phyloP scores from a whole-genome alignment of 2,329 filamentous ascomycete species.

The Epichloe gansuensis region DNA sequence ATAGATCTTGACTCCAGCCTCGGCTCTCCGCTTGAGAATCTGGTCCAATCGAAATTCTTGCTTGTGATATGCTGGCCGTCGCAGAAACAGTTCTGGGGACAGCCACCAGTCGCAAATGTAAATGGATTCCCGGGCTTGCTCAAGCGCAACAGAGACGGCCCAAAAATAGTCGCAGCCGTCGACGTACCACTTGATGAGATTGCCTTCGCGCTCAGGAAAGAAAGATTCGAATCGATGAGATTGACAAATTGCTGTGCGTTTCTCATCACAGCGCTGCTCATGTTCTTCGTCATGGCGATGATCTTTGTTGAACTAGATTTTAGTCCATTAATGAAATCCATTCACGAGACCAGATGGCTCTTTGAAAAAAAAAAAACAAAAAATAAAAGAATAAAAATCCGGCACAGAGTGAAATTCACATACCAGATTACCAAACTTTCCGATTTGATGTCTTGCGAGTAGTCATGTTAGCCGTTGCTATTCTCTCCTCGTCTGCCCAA shows the following conservation, averaged over 20 bases:
- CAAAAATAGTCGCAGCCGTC: slow-evolving; percentile 93
- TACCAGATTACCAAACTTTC: slow-evolving; percentile 51
- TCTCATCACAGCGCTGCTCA: slow-evolving; percentile 70
- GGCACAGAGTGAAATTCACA: slow-evolving; percentile 9
- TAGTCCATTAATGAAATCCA: background rate
- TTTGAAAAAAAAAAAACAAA: background rate
- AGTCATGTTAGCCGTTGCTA: background rate
- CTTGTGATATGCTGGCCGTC: slow-evolving; percentile 68
- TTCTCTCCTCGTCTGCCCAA: background rate
- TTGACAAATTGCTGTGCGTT: slow-evolving; percentile 58
- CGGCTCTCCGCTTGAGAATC: slow-evolving; percentile 74
- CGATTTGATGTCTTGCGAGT: slow-evolving; percentile 36
- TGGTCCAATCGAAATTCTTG: slow-evolving; percentile 83
- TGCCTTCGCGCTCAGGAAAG: slow-evolving; percentile 74
- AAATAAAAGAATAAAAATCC: background rate
- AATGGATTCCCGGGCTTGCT: slow-evolving; percentile 80
- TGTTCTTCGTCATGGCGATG: slow-evolving; percentile 92
- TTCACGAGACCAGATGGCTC: background rate
- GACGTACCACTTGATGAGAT: slow-evolving; percentile 92
- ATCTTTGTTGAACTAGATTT: slow-evolving; percentile 57
- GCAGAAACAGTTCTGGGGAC: slow-evolving; percentile 74
- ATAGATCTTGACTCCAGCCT: slow-evolving; percentile 89
- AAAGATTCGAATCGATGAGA: slow-evolving; percentile 79
- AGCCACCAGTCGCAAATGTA: slow-evolving; percentile 98
- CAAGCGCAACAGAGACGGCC: slow-evolving; percentile 81